Conservation (phyloP, 805 yeast genomes). For the Sungouiella blattae region DNA sequence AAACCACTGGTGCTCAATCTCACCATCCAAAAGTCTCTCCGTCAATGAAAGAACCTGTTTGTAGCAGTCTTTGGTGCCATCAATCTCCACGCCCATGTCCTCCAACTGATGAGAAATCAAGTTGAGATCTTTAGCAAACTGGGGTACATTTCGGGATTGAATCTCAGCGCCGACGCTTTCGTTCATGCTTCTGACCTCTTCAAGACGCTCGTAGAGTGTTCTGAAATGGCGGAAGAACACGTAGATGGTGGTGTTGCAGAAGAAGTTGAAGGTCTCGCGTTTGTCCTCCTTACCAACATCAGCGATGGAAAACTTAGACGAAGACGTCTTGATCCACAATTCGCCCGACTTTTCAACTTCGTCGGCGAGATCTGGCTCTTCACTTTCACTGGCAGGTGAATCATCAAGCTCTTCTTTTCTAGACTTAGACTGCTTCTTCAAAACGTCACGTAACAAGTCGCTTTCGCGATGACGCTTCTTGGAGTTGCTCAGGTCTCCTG, state of each 20-base stretch:
- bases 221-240: slow-evolving; percentile 84
- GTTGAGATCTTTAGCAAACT: slow-evolving; percentile 84
- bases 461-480: slow-evolving; percentile 52
- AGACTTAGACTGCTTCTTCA: slow-evolving; percentile 46
- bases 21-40: slow-evolving; percentile 79
- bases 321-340: slow-evolving; percentile 41
- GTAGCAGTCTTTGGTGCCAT: slow-evolving; percentile 63
- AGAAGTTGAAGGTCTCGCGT: slow-evolving; percentile 67
- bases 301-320: slow-evolving; percentile 24
- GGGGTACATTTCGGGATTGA: slow-evolving; percentile 55
- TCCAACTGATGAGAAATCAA: slow-evolving; percentile 75
- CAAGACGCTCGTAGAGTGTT: slow-evolving; percentile 74
- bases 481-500: slow-evolving; percentile 11
- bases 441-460: slow-evolving; percentile 58
- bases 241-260: slow-evolving; percentile 85
- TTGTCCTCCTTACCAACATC: slow-evolving; percentile 24
- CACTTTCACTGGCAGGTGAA: slow-evolving; percentile 30
- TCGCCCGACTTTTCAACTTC: slow-evolving; percentile 38
- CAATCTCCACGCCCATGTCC: slow-evolving; percentile 74
- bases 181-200: slow-evolving; percentile 71
- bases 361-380: slow-evolving; percentile 28
- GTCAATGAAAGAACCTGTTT: slow-evolving; percentile 73
- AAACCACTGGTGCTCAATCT: slow-evolving; percentile 88
- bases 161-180: slow-evolving; percentile 71
- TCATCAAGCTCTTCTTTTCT: slow-evolving; percentile 34